Conservation (phyloP, 345 rosid genomes). For the Dovyalis caffra region DNA sequence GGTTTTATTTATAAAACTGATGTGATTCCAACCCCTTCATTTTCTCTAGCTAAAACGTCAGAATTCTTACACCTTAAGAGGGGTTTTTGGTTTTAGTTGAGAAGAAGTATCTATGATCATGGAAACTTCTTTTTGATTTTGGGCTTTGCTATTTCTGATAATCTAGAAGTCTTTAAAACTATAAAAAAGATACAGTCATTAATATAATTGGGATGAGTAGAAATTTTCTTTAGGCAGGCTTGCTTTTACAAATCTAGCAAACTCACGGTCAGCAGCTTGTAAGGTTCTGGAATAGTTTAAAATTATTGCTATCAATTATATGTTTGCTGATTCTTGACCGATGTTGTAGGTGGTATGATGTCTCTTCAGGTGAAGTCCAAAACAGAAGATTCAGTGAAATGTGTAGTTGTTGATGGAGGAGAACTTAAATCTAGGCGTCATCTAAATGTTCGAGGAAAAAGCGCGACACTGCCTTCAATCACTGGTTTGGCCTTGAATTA, state of each 20-base stretch:
- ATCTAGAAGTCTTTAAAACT: neutral
- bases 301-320: neutral
- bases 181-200: neutral
- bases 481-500: slow-evolving; percentile 55
- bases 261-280: too few species aligned
- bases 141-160: neutral
- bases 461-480: slow-evolving; percentile 95
- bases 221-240: neutral
- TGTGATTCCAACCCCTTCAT: neutral
- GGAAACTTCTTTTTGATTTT: neutral
- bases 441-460: slow-evolving; percentile 93
- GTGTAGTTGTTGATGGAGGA: slow-evolving; percentile 98
- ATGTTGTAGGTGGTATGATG: slow-evolving; percentile 92
- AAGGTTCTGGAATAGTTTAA: neutral
- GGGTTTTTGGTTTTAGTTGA: neutral
- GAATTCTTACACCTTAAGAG: neutral
- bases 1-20: neutral
- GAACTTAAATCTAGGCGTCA: slow-evolving; percentile 98
- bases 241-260: neutral
- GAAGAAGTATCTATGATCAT: too few species aligned
- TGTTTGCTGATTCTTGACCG: slow-evolving; percentile 20
- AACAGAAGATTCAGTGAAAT: slow-evolving; percentile 90
- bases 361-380: slow-evolving; percentile 82
- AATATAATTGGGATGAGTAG: neutral
- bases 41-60: neutral